phyloP scores from a whole-genome alignment of 2,329 filamentous ascomycete species.

The Colletotrichum coccodes region DNA sequence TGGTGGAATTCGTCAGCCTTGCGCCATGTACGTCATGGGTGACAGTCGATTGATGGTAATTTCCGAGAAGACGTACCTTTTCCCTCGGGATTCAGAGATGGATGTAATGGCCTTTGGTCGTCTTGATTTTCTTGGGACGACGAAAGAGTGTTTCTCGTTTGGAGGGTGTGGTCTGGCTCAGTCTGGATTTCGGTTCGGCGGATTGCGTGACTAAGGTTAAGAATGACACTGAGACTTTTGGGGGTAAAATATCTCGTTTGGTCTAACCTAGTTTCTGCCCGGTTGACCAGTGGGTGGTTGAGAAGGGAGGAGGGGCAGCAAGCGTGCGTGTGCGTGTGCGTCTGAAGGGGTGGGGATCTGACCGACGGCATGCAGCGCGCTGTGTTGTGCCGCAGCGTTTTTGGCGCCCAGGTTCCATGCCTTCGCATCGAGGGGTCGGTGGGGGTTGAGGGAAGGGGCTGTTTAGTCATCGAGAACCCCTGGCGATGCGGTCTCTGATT shows the following conservation, averaged over 20 bases:
- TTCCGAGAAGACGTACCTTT: not conserved
- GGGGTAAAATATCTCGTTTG: conserved; percentile 18
- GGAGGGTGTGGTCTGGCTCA: not conserved
- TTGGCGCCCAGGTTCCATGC: not conserved
- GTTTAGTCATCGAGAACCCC: conserved; percentile 9
- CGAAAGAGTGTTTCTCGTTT: not conserved
- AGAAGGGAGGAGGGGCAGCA: not conserved
- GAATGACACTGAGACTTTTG: conserved; percentile 18
- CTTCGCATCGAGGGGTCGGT: conserved; percentile 30
- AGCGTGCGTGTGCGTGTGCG: not conserved
- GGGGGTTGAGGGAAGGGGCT: not conserved
- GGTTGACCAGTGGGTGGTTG: not conserved
- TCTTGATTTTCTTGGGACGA: conserved; percentile 1
- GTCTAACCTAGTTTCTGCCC: not conserved
- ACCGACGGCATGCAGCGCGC: not conserved
- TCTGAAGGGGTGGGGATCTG: conserved; percentile 12
- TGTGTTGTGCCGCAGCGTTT: not conserved
- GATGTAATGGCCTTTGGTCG: not conserved
- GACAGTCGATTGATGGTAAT: not conserved
- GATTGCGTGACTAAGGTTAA: conserved; percentile 32
- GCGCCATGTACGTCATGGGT: conserved; percentile 29
- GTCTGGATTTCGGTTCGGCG: conserved; percentile 6
- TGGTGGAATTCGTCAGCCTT: conserved; percentile 22
- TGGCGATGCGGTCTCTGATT: conserved; percentile 1
- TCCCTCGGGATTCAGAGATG: not conserved